Base-by-base conservation (phyloP, 1,139 yeast genomes). In the Pichia sp. region DNA sequence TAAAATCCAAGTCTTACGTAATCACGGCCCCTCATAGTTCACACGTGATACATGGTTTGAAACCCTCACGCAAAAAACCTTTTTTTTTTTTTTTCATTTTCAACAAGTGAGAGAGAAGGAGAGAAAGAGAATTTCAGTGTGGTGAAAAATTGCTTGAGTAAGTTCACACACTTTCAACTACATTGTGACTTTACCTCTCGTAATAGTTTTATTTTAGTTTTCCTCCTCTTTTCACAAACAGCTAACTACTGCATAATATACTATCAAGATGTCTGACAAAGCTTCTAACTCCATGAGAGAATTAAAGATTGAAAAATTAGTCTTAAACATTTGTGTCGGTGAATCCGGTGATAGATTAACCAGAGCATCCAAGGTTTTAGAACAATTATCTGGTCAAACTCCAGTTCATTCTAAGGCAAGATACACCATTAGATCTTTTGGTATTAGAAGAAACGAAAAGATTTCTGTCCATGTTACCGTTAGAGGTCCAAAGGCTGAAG, bases 331-430 rank as follows among this genome's bases (percentile, higher is more conserved):
- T 79, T 90, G 96, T 77, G 98, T 92, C 76, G 99, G 99, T 82
- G 98, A 92, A 80, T 90, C 97, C 76, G 99, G 99, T 83, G 99
- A 92, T 78, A 86, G 97, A 84, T 88, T 92, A 77, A 92, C 99
- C 82, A 92, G 99, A 87, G 99, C 98, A 69, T 94, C 98, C 72
- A 92, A 92, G 85, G 98, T 92, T 69, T 84, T 92, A 73, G 99
- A 92, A 81, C 98, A 94, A 82, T 86, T 92, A 70, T 90, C 97
- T 66, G 98, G 98, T 89, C 99, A 92, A 80, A 92, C 98, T 68
- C 98, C 98, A 74, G 99, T 92, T 68, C 96, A 88, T 79, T 90
- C 98, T 68, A 92, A 94, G 85, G 98, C 98, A 68, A 87, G 98
- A 82, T 92, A 92, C 89, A 92, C 98, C 64, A 97, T 92, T 72